Percentiles rank a stretch among this genome's conserved stretches.
Evolutionary conservation across 306 rosid species (phyloP).

Genomic region (Hippophae tibetana): DNA sequence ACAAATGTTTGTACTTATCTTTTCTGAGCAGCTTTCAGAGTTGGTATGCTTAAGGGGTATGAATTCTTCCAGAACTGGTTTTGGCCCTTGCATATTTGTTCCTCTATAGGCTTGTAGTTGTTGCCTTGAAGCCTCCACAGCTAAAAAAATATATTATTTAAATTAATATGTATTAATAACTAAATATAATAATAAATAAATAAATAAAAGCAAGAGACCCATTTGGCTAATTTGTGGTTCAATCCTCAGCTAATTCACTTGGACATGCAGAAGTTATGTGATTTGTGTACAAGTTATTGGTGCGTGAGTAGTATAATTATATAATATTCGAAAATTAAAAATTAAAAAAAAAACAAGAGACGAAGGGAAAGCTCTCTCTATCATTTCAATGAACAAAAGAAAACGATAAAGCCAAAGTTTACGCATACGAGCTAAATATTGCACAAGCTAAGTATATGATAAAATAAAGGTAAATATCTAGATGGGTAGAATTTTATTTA

Average conservation of each 20-base stretch:
- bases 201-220: no score
- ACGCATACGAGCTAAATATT: conserved; percentile 7
- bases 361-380: conserved; percentile 18
- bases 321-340: background rate
- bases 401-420: conserved; percentile 24
- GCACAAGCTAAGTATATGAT: background rate
- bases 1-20: conserved; percentile 29
- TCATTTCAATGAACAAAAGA: conserved; percentile 22
- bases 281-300: no score
- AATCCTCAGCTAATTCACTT: no score
- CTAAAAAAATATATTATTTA: conserved; percentile 15
- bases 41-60: conserved; percentile 65
- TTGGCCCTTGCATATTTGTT: conserved; percentile 36
- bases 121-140: conserved; percentile 80
- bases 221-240: no score
- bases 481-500: conserved; percentile 2
- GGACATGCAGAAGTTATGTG: no score
- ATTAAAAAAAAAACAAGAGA: conserved; percentile 6
- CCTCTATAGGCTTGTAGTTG: conserved; percentile 55
- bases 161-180: background rate
- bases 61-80: conserved; percentile 86
- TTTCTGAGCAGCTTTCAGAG: conserved; percentile 50
- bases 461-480: no score
- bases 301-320: no score
- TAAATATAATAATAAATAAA: background rate